A percentile compares a stretch with the other conserved stretches of the same genome.
These are phyloP conservation scores for Rhodotorula kratochvilovae DNA, from an alignment of 768 basidiomycete species.

Conservation along the genomic window DNA sequence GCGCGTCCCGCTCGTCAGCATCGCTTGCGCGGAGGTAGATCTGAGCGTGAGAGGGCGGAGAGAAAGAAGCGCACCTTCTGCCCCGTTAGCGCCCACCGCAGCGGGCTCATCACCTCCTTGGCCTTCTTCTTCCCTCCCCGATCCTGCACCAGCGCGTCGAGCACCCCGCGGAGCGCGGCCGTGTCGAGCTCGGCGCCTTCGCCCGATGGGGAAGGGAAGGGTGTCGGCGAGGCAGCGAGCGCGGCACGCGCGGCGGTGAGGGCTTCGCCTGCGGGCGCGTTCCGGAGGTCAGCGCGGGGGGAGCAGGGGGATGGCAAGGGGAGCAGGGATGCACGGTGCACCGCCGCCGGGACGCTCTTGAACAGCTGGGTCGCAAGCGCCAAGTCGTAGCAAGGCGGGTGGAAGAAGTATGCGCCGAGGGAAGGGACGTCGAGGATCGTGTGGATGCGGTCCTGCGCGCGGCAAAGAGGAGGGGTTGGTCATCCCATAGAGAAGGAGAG, in stretches of 20 bases:
- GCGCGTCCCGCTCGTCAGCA: not conserved
- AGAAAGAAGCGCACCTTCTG: not conserved
- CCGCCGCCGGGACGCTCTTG: conserved; percentile 39
- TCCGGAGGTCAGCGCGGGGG: not conserved
- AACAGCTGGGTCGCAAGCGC: conserved; percentile 59
- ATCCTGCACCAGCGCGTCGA: not conserved
- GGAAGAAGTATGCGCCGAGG: conserved; percentile 72
- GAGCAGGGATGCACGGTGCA: conserved; percentile 3
- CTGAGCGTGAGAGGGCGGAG: no score
- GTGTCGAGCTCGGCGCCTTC: not conserved
- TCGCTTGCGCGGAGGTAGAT: no score
- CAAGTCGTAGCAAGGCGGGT: conserved; percentile 59
- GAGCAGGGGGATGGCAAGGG: not conserved
- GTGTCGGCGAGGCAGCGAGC: not conserved
- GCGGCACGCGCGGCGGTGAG: not conserved
- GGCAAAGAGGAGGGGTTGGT: no score
- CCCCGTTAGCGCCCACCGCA: not conserved
- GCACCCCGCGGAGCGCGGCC: not conserved
- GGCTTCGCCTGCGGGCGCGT: not conserved
- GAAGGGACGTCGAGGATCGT: conserved; percentile 67
- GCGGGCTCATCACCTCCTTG: conserved; percentile 4
- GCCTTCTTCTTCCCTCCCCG: not conserved
- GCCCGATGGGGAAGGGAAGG: not conserved
- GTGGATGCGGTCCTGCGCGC: conserved; percentile 60
- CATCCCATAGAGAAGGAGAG: no score